Conservation (phyloP, 108 stramenopile genomes). For the Conticribra weissflogii region DNA sequence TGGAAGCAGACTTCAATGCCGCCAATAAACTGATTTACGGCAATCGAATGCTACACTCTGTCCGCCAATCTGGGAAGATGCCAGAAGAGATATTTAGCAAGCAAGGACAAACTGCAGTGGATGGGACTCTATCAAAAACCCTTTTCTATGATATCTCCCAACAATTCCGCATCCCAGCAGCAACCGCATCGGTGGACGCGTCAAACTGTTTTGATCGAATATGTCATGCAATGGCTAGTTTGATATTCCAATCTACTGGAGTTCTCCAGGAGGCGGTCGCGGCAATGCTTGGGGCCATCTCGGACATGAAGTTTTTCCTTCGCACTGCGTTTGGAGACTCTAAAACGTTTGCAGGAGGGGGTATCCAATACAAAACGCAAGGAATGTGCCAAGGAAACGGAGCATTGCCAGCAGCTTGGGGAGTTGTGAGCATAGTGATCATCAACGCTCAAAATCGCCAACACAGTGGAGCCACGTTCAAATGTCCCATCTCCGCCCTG, state of each 20-base stretch:
- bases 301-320: constrained; percentile 15
- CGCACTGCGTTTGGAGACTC: constrained; percentile 29
- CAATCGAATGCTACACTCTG: constrained; percentile 1
- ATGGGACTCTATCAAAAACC: too few relatives aligned
- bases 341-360: neutral
- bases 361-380: constrained; percentile 1
- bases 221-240: constrained; percentile 9
- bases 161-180: constrained; percentile 6
- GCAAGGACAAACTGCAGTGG: too few relatives aligned
- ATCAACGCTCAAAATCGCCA: constrained; percentile 7
- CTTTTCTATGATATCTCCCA: constrained; percentile 11
- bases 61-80: neutral
- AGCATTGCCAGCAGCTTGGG: constrained; percentile 43
- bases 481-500: neutral
- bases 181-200: constrained; percentile 13
- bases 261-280: neutral
- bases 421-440: constrained; percentile 23
- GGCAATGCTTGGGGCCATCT: constrained; percentile 6
- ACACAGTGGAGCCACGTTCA: constrained; percentile 16
- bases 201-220: constrained; percentile 13
- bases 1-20: constrained; percentile 11
- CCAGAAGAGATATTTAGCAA: constrained; percentile 13
- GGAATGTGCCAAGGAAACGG: constrained; percentile 50
- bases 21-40: constrained; percentile 1
- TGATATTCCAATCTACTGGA: constrained; percentile 19